Percentiles rank a stretch among this genome's conserved stretches.
phyloP scores from a whole-genome alignment of 75 land plant genomes.

The Selaginella tamariscina region DNA sequence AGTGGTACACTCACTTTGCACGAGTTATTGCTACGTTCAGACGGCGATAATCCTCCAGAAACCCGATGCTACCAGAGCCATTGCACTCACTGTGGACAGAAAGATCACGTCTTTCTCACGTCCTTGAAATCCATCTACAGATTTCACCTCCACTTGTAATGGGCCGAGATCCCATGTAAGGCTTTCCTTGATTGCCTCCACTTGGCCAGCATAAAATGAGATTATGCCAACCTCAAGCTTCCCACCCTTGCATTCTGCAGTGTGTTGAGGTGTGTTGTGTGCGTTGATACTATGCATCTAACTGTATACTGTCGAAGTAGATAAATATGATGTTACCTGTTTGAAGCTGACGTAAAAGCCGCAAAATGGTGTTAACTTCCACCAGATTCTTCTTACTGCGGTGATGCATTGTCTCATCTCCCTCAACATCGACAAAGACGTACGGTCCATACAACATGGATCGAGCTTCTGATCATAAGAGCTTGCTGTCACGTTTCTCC shows the following conservation, averaged over 20 bases:
- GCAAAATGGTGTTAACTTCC: constrained; percentile 41
- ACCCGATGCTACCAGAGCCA: background rate
- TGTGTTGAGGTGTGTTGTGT: too few relatives aligned
- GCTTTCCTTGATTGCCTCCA: constrained; percentile 30
- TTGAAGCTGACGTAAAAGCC: constrained; percentile 26
- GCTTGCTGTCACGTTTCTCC: constrained; percentile 47
- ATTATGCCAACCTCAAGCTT: constrained; percentile 38
- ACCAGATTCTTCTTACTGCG: constrained; percentile 52
- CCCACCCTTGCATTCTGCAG: too few relatives aligned
- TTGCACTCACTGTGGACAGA: background rate
- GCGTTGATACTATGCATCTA: too few relatives aligned
- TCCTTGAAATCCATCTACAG: constrained; percentile 1
- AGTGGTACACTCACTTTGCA: too few relatives aligned
- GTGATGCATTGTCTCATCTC: too few relatives aligned
- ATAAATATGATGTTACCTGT: constrained; percentile 26
- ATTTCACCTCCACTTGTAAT: background rate
- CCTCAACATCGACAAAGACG: constrained; percentile 50
- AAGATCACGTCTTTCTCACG: background rate
- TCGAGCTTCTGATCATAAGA: background rate
- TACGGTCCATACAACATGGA: constrained; percentile 48
- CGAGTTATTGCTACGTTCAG: background rate
- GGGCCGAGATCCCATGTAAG: too few relatives aligned
- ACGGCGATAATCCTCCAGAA: background rate
- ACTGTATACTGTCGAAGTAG: too few relatives aligned
- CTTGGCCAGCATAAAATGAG: constrained; percentile 65